These are phyloP conservation scores for Stachybotrys chartarum DNA, from an alignment of 2,329 filamentous ascomycete genomes.

Conservation along the genomic window DNA sequence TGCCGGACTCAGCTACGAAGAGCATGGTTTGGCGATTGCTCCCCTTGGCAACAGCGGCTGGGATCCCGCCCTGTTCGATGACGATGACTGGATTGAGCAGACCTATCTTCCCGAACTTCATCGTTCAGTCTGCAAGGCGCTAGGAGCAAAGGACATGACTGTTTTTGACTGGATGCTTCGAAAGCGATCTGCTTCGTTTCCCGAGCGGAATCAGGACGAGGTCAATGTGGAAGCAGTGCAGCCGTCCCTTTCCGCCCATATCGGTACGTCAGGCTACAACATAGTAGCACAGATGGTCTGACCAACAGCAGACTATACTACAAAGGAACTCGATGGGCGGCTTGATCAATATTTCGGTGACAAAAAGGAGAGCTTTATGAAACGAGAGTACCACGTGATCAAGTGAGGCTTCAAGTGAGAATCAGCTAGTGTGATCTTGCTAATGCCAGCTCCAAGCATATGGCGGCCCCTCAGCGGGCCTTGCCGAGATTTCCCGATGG, in stretches of 20 bases:
- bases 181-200: background rate
- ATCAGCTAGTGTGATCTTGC: background rate
- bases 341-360: background rate
- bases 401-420: background rate
- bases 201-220: background rate
- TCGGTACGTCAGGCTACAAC: background rate
- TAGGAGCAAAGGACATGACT: background rate
- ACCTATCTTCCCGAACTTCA: background rate
- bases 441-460: background rate
- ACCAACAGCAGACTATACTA: background rate
- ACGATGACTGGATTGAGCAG: background rate
- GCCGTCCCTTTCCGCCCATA: background rate
- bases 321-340: background rate
- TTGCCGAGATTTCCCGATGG: background rate
- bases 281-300: background rate
- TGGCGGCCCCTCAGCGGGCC: background rate
- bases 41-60: background rate
- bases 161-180: background rate
- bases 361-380: background rate
- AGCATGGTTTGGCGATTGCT: background rate
- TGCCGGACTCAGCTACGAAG: background rate
- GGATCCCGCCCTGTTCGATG: background rate
- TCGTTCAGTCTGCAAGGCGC: background rate
- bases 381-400: background rate
- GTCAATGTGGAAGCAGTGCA: background rate